Evolutionary conservation across 345 rosid genomes (phyloP).

Genomic region (Euphorbia pulcherrima): DNA sequence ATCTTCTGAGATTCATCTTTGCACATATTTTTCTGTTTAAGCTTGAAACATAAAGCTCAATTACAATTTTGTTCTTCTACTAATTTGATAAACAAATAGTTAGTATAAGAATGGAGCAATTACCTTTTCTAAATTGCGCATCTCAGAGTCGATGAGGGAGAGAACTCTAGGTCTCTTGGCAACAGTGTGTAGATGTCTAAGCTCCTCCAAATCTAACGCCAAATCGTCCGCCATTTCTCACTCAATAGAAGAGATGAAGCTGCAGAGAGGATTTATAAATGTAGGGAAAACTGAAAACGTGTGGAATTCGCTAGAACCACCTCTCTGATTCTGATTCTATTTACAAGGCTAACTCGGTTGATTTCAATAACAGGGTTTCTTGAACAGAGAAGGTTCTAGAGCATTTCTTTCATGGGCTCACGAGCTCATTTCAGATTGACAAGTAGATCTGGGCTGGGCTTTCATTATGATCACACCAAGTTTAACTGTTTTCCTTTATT

Average conservation of each 20-base stretch:
- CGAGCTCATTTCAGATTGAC: too few relatives aligned
- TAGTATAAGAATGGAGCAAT: neutral
- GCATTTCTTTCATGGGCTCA: neutral
- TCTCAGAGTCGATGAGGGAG: slow-evolving; percentile 60
- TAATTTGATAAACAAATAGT: too few relatives aligned
- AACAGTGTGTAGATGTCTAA: slow-evolving; percentile 56
- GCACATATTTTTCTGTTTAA: too few relatives aligned
- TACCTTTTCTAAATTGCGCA: slow-evolving; percentile 70
- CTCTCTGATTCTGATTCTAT: neutral
- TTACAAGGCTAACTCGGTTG: neutral
- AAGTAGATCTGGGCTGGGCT: too few relatives aligned
- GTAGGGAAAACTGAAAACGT: slow-evolving; percentile 4
- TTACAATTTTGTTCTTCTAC: too few relatives aligned
- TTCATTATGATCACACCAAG: too few relatives aligned
- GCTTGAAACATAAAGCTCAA: too few relatives aligned
- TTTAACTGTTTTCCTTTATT: too few relatives aligned
- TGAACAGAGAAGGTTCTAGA: slow-evolving; percentile 13
- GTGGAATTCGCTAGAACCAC: slow-evolving; percentile 24
- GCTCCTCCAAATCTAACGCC: slow-evolving; percentile 70
- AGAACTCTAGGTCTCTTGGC: slow-evolving; percentile 75
- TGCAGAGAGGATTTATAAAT: neutral
- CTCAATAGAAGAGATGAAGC: neutral
- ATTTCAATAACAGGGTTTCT: neutral
- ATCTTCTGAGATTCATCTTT: too few relatives aligned
- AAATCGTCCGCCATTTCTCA: slow-evolving; percentile 61